Conservation (phyloP, 2,329 filamentous ascomycete genomes). For the Sodiomyces alkalinus region DNA sequence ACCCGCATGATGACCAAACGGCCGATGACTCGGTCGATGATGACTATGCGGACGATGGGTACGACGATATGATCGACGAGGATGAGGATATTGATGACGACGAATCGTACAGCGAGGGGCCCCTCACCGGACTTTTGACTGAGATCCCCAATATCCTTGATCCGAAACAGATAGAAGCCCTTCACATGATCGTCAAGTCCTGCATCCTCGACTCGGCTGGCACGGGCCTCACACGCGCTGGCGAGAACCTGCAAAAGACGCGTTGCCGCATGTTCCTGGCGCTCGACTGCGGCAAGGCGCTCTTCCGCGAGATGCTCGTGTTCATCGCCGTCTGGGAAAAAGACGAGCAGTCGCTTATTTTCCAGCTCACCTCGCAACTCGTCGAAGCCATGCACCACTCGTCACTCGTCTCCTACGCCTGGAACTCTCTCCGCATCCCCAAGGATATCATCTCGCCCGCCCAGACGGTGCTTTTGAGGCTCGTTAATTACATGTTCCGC, state of each 20-base stretch:
- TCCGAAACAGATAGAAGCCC: constrained; percentile 85
- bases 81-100: constrained; percentile 59
- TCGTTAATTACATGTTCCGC: constrained; percentile 81
- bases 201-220: constrained; percentile 77
- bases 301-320: constrained; percentile 79
- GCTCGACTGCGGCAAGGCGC: constrained; percentile 77
- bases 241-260: constrained; percentile 78
- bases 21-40: constrained; percentile 16
- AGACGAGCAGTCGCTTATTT: constrained; percentile 83
- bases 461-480: constrained; percentile 81
- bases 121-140: constrained; percentile 70
- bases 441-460: constrained; percentile 95
- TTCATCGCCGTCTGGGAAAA: constrained; percentile 97
- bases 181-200: constrained; percentile 95
- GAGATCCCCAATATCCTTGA: constrained; percentile 91
- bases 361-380: constrained; percentile 92
- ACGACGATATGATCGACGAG: constrained; percentile 41
- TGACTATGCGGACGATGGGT: constrained; percentile 24
- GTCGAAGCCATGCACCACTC: constrained; percentile 86
- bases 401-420: constrained; percentile 79
- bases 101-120: constrained; percentile 65
- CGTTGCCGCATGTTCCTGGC: constrained; percentile 81
- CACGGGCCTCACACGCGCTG: constrained; percentile 48
- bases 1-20: too few species aligned
- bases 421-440: constrained; percentile 77